Base-by-base conservation (phyloP, 371 early-diverging fungal genomes). In the Mortierella sp. region DNA sequence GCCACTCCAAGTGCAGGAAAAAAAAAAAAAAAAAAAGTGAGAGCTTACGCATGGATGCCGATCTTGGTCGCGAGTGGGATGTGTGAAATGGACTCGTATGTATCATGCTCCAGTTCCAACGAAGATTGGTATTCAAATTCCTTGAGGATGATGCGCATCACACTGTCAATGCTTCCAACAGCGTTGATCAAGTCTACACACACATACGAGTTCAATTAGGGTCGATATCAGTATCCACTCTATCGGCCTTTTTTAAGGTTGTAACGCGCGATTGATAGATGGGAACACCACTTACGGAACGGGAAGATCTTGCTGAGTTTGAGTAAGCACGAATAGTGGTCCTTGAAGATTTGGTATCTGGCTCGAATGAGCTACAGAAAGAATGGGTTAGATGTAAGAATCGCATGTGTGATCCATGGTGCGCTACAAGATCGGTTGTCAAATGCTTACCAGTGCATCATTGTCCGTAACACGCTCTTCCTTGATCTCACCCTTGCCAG, bases 41-140 rank as follows among this genome's bases (percentile, higher is more conserved):
- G 28, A 8, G 9, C 13, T 10, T 67, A 72, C 47, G 90, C 88
- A 79, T 89, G 88, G 34, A 87, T 82, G 56, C 90, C 88, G 58
- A 89, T 88, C 53, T 86, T 83, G 51, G 81, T 82, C 13, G 89
- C 90, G 13, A 89, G 72, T 13, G 90, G 90, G 48, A 89, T 87
- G 68, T 88, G 88, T 12, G 87, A 83, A 38, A 89, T 89, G 16
- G 87, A 73, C 57, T 89, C 90, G 66, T 85, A 89, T 2, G 89
- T 89, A 31, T 86, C 85, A 26, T 84, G 79, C 60, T 82, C 82
- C 45, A 89, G 67, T 56, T 89, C 90, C 24, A 88, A 59, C 0
- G 90, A 89, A 16, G 87, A 86, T 53, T 89, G 90, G 60, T 89
- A 89, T 49, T 89, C 90, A 34, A 89, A 89, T 55, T 89, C 90